phyloP scores from a whole-genome alignment of 139 green algal species.

The Nannochloris sp. region DNA sequence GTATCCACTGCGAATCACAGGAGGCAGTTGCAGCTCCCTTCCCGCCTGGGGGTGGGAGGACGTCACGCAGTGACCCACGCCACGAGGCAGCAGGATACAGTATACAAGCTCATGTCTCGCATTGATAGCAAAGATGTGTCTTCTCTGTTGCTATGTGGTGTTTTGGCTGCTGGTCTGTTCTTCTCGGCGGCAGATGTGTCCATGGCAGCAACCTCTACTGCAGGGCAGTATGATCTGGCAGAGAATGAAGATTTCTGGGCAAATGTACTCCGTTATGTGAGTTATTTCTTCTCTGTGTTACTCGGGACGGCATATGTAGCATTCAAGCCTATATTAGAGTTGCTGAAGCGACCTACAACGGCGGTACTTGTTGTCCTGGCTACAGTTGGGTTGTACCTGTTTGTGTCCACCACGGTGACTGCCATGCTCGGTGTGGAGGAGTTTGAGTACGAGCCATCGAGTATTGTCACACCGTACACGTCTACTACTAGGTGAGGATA shows the following conservation, averaged over 20 bases:
- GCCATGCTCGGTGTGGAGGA: slow-evolving; percentile 63
- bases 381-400: slow-evolving; percentile 27
- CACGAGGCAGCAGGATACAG: too few relatives aligned
- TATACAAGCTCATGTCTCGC: slow-evolving; percentile 1
- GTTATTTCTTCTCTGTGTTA: slow-evolving; percentile 84
- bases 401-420: slow-evolving; percentile 48
- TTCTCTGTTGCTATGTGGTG: slow-evolving; percentile 7
- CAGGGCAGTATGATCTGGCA: slow-evolving; percentile 26
- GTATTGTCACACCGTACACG: slow-evolving; percentile 20
- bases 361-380: slow-evolving; percentile 43
- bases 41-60: too few relatives aligned
- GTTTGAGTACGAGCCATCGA: slow-evolving; percentile 31
- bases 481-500: too few relatives aligned
- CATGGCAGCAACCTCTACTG: not conserved
- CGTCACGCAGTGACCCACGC: too few relatives aligned
- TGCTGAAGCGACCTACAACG: slow-evolving; percentile 61
- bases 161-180: slow-evolving; percentile 7
- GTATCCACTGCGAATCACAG: too few relatives aligned
- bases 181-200: slow-evolving; percentile 11
- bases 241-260: slow-evolving; percentile 63
- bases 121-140: not conserved
- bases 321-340: slow-evolving; percentile 51
- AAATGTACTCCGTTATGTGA: slow-evolving; percentile 70
- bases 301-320: slow-evolving; percentile 78
- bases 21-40: too few relatives aligned